Evolutionary conservation across 2,329 filamentous ascomycete species (phyloP), one percentile per base, ranked within the genome.

Genomic region (Penicillium corylophilum): DNA sequence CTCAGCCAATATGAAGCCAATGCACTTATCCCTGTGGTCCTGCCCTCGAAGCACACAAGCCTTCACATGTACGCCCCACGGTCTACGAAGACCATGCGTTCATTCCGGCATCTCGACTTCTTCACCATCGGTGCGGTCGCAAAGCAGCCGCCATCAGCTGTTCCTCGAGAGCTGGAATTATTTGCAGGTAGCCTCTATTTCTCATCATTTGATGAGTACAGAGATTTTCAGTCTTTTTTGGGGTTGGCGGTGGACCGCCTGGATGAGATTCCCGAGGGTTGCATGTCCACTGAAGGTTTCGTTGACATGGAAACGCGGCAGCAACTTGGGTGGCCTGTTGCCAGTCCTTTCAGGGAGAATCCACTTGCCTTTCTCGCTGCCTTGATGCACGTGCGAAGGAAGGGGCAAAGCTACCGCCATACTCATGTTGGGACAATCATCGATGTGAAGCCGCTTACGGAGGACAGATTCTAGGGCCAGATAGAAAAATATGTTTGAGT

Each of bases 121-220:
- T 78, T 73, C 54, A 70, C 67, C 1, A 50, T 77, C 2, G 61
- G 64, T 13, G 35, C 20, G 18, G 24, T 24, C 31, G 28, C 23
- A 1, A 29, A n/a, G 6, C 35, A 22, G 20, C 9, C 38, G 6
- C 43, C 47, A 10, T 33, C 33, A 3, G 48, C 49, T 3, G 66
- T 42, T n/a, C 22, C 43, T 20, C 40, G 71, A 1, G 73, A 81
- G 46, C 73, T 89, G 0, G 85, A 85, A 36, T 66, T 89, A 0
- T 89, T 90, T 48, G 74, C 87, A 0, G 87, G 87, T 0, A 84
- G 86, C 47, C 74, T 89, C 0, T 89, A 88, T 57, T 73, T 89
- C 13, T 65, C 66, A 0, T 75, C 73, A 0, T 81, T 75, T 39
- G 53, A 70, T 0, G 78, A 87, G 44, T 90, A 89, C 38, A 22